Evolutionary conservation across 345 rosid species (phyloP).

Genomic region (Euphorbia lathyris): DNA sequence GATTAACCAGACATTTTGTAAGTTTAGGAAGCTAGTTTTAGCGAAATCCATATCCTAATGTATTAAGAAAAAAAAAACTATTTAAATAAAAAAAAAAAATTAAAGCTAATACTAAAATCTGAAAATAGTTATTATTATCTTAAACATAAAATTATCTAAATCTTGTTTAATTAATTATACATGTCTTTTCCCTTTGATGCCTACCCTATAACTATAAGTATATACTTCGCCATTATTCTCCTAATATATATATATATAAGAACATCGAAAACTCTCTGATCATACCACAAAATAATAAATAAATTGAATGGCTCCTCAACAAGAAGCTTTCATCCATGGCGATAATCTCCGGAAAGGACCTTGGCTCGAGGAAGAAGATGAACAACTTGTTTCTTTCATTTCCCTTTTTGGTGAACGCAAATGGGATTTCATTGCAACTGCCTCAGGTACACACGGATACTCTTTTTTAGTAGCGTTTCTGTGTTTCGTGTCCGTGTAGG

Average conservation of each 20-base stretch:
- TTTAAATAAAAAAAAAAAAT: no score
- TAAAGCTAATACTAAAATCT: no score
- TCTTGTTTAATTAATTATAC: not conserved
- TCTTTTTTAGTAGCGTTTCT: no score
- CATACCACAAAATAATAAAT: not conserved
- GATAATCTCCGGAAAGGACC: constrained; percentile 50
- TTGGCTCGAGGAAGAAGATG: constrained; percentile 69
- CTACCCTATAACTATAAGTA: not conserved
- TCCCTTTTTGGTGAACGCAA: constrained; percentile 52
- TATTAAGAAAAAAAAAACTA: no score
- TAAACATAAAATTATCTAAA: no score
- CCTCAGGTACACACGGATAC: no score
- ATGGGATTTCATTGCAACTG: constrained; percentile 65
- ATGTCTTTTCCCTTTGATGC: constrained; percentile 6
- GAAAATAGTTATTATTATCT: no score
- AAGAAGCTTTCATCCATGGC: constrained; percentile 26
- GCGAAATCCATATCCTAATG: no score
- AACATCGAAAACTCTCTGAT: constrained; percentile 3
- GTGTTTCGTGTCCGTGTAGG: no score
- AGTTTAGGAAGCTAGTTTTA: no score
- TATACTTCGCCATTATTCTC: constrained; percentile 13
- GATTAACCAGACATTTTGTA: no score
- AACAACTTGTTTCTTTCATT: constrained; percentile 38
- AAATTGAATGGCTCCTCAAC: constrained; percentile 17
- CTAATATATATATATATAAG: constrained; percentile 25